Evolutionary conservation across 2,329 filamentous ascomycete species (phyloP).

Genomic region (Didymella lethalis): DNA sequence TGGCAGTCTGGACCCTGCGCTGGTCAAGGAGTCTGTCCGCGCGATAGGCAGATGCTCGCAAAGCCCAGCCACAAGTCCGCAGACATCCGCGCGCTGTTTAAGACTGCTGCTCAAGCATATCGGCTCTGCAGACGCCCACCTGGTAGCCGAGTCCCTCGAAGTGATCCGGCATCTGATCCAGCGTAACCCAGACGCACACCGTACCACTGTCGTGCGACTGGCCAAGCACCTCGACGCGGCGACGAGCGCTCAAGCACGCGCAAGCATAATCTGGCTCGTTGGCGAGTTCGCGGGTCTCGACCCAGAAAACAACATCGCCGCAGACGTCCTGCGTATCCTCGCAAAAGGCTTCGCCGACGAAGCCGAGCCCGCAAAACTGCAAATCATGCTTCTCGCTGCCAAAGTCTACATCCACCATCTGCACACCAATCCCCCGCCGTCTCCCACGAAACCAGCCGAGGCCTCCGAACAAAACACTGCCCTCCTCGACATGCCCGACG

Average conservation of each 20-base stretch:
- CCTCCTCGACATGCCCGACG: slow-evolving; percentile 44
- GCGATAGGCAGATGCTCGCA: slow-evolving; percentile 95
- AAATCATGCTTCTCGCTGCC: slow-evolving; percentile 91
- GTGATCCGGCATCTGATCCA: slow-evolving; percentile 97
- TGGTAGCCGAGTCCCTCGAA: slow-evolving; percentile 92
- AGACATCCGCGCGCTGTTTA: slow-evolving; percentile 75
- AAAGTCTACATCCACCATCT: slow-evolving; percentile 94
- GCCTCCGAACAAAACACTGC: slow-evolving; percentile 34
- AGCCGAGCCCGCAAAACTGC: slow-evolving; percentile 83
- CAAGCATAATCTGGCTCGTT: slow-evolving; percentile 96
- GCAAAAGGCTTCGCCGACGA: slow-evolving; percentile 85
- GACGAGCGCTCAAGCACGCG: slow-evolving; percentile 84
- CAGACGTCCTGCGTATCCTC: slow-evolving; percentile 88
- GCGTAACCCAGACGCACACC: slow-evolving; percentile 81
- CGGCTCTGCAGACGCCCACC: slow-evolving; percentile 82
- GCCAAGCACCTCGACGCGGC: slow-evolving; percentile 92
- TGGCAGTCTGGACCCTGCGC: slow-evolving; percentile 72
- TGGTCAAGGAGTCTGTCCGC: slow-evolving; percentile 88
- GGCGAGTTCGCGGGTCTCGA: slow-evolving; percentile 88
- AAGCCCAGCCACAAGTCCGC: slow-evolving; percentile 51
- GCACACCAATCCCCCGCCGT: slow-evolving; percentile 64
- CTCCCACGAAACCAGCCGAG: slow-evolving; percentile 46
- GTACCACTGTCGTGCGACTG: slow-evolving; percentile 83
- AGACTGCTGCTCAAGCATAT: slow-evolving; percentile 85
- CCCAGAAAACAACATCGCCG: slow-evolving; percentile 85